Evolutionary conservation across 179 eudicot genomes (phyloP), one percentile per base, ranked within the genome.

Genomic region (Camellia oleifera): DNA sequence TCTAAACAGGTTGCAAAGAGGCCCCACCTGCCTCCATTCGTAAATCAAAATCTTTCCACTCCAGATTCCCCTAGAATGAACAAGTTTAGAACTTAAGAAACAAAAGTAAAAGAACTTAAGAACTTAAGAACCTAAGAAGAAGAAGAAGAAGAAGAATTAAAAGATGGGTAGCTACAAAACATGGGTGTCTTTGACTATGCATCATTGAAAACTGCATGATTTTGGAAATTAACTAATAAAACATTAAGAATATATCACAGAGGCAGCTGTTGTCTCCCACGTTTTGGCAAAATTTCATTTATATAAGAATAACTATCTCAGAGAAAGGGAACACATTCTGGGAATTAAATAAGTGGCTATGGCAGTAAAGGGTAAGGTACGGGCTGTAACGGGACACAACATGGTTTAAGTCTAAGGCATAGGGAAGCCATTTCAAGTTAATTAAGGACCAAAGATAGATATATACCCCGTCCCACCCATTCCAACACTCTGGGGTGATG

Each of bases 1-100:
- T 72, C 61, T 7, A 5, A 72, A 72, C 76, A 72, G 76, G 17
- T 50, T 8, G 60, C 0, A 42, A 7, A 69, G 53, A 69, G 50
- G 10, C 7, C 9, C 88, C 91, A 1, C 88, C 90, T 46, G 98
- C 93, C 81, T 67, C 93, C 82, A 79, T 88, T 42, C 83, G 82
- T 84, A 95, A 86, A 82, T 95, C 91, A 81, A 95, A 95, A 87
- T 93, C 89, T 80, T 80, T 84, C 70, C 62, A 78, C 71, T 58
- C 87, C 11, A 83, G 84, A 75, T 89, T 90, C 45, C 97, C 98
- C 98, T 93, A 56, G 53, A 80, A 74, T 54, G 63, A 68, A 74
- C 20, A 81, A 74, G 40, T 26, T 14, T 23, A 61, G 17, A 14
- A 23, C 32, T 40, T 17, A 74, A 14, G 26, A 65, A 1, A 53